Evolutionary conservation across 352 stramenopile genomes (phyloP), one percentile per base, ranked within the genome.

Genomic region (Globisporangium camurandrum): DNA sequence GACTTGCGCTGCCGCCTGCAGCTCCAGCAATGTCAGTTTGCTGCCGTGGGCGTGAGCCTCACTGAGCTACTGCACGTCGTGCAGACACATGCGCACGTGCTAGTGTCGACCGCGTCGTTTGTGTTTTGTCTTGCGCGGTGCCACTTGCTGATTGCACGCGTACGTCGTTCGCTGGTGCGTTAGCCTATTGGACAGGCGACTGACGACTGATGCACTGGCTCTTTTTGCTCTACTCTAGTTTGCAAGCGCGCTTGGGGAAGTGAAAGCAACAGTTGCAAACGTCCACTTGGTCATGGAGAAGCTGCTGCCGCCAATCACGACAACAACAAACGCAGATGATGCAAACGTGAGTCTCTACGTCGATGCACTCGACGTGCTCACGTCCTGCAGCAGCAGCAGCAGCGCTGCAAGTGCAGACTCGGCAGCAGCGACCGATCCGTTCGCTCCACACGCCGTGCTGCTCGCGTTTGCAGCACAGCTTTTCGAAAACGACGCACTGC

Each of bases 71-170:
- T 73, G 19, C 67, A 73, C n/a, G 56, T 90, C 28, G 86, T 86
- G 23, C 57, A 34, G 11, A 62, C 37, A 0, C 68, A 84, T 60
- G 81, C 79, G 54, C 46, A 40, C 17, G 42, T 71, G 19, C 51
- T 90, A 9, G 61, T 76, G 40, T 46, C 59, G 19, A 84, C 72
- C 2, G 51, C 67, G 11, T 60, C 85, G 33, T 76, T 75, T 38
- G 55, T 51, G 12, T 75, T 74, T 43, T 84, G 80, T 46, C 53
- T 84, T 14, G 74, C 64, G 8, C 64, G 69, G 30, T 81, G 71
- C 31, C 75, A 88, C 48, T 53, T 67, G 6, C 46, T 87, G 27
- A 77, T 87, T 41, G 76, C 75, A n/a, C 81, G 85, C 70, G 79
- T 88, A 59, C 37, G n/a, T 41, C n/a, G 4, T 41, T 39, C 14